Conservation (phyloP, 345 rosid genomes). For the Eucalyptus curtisii region DNA sequence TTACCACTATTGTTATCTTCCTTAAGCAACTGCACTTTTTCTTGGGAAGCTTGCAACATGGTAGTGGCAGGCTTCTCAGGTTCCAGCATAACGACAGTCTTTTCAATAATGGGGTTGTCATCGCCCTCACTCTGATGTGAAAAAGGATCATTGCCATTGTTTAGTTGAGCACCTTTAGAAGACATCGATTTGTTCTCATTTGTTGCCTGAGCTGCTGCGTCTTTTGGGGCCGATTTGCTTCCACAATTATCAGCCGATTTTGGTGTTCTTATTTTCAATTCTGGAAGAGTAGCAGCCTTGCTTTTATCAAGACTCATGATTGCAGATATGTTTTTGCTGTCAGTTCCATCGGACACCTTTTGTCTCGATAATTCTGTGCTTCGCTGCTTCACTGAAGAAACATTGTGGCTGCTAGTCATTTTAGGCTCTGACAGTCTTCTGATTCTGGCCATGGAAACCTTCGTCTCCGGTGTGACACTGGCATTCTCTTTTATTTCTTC, state of each 20-base stretch:
- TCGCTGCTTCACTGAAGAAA: conserved; percentile 36
- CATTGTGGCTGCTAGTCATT: conserved; percentile 21
- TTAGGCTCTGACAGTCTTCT: conserved; percentile 87
- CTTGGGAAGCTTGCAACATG: conserved; percentile 14
- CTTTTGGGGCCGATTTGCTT: conserved; percentile 23
- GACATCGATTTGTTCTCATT: conserved; percentile 13
- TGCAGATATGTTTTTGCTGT: conserved; percentile 67
- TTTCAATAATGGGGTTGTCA: conserved; percentile 63
- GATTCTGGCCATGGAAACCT: conserved; percentile 51
- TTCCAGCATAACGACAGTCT: conserved; percentile 66
- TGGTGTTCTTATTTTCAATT: conserved; percentile 49
- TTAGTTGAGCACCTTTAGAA: conserved; percentile 14
- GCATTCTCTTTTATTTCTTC: conserved; percentile 28
- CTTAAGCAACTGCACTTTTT: conserved; percentile 11
- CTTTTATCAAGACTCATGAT: conserved; percentile 41
- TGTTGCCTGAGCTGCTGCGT: conserved; percentile 1
- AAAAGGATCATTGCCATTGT: conserved; percentile 15
- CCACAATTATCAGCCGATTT: conserved; percentile 21
- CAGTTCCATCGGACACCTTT: conserved; percentile 30
- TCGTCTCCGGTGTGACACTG: conserved; percentile 29
- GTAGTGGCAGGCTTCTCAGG: conserved; percentile 35
- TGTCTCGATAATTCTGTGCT: conserved; percentile 18
- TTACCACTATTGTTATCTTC: conserved; percentile 8
- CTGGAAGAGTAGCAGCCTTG: conserved; percentile 78
- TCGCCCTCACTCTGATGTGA: conserved; percentile 33